A percentile compares a stretch with the other conserved stretches of the same genome.
These are phyloP conservation scores for Nicotiana noctiflora DNA, from an alignment of 257 asterid species.

Conservation along the genomic window DNA sequence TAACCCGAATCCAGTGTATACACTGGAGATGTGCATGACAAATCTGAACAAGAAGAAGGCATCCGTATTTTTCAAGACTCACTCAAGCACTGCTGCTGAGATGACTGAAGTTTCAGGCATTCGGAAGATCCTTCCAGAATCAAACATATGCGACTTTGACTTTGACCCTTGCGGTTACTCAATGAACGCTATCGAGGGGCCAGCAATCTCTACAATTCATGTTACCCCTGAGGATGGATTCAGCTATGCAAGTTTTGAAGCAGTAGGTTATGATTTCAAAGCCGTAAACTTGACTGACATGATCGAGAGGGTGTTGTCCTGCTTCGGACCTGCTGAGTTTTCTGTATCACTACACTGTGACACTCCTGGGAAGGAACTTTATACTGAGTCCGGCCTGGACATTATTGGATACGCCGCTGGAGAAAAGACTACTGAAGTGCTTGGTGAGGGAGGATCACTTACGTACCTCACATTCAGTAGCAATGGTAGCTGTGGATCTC, in stretches of 20 bases:
- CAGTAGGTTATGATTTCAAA: conserved; percentile 62
- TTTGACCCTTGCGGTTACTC: conserved; percentile 90
- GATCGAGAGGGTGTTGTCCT: conserved; percentile 60
- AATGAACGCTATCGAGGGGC: conserved; percentile 65
- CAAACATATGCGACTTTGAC: conserved; percentile 66
- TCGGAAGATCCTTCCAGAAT: conserved; percentile 55
- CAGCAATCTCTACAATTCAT: conserved; percentile 60
- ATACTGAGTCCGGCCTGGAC: conserved; percentile 8
- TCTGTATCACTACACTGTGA: conserved; percentile 59
- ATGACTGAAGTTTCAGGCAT: conserved; percentile 77
- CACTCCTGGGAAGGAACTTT: conserved; percentile 29
- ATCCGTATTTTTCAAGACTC: conserved; percentile 56
- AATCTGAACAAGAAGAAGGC: conserved; percentile 55
- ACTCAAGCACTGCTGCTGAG: conserved; percentile 43
- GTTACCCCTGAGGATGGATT: conserved; percentile 82
- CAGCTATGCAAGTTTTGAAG: conserved; percentile 84
- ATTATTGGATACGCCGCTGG: conserved; percentile 37
- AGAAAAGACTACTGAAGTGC: conserved; percentile 40
- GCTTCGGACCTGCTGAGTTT: conserved; percentile 63
- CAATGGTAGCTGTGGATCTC: conserved; percentile 49
- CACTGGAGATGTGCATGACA: conserved; percentile 90
- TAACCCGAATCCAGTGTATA: conserved; percentile 30
- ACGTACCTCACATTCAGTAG: conserved; percentile 39
- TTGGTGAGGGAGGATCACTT: conserved; percentile 46
- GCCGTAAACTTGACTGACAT: conserved; percentile 28